These are phyloP conservation scores for Rhynchosporium secalis DNA, from an alignment of 2,329 filamentous ascomycete genomes.

Conservation along the genomic window DNA sequence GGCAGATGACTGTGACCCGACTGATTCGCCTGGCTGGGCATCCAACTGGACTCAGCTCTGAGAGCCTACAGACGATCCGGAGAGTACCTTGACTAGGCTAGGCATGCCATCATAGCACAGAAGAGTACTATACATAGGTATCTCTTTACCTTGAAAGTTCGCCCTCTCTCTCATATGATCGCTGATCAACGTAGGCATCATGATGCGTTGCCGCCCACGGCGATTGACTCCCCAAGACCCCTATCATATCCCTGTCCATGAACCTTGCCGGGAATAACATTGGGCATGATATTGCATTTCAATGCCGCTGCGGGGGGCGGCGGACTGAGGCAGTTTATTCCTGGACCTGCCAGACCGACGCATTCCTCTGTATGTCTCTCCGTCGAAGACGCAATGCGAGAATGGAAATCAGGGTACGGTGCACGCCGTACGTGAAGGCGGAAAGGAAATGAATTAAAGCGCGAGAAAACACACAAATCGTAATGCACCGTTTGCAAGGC, in stretches of 20 bases:
- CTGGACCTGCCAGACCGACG: constrained; percentile 1
- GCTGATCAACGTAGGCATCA: constrained; percentile 27
- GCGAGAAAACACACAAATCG: neutral
- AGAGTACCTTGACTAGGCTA: neutral
- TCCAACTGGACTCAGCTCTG: neutral
- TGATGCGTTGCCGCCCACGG: neutral
- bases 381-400: neutral
- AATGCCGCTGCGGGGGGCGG: constrained; percentile 17
- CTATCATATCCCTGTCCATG: constrained; percentile 16
- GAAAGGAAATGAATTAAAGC: neutral
- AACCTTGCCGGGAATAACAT: constrained; percentile 16
- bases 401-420: neutral
- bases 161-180: constrained; percentile 16
- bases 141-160: neutral
- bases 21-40: neutral
- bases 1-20: neutral
- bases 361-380: neutral
- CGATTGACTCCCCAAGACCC: constrained; percentile 15
- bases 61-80: constrained; percentile 2
- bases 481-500: constrained; percentile 9
- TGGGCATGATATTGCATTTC: constrained; percentile 23
- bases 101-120: neutral
- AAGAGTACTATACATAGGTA: too few relatives aligned
- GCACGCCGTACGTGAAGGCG: too few relatives aligned
- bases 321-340: constrained; percentile 3